These are phyloP conservation scores for Allium fistulosum DNA, from an alignment of 106 monocot genomes.

Conservation along the genomic window DNA sequence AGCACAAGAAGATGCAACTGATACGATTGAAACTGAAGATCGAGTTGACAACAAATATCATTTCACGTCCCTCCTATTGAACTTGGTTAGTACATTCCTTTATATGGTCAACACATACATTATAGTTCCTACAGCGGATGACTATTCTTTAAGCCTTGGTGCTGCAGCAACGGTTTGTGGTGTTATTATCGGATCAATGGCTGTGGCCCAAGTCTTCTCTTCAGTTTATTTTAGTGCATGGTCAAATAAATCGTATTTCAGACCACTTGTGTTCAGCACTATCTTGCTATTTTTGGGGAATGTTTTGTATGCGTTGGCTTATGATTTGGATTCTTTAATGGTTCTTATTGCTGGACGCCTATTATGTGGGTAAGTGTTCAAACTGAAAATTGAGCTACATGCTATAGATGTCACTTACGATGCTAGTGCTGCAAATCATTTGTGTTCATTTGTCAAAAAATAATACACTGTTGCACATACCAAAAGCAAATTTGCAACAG, in stretches of 20 bases:
- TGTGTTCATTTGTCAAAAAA: too few relatives aligned
- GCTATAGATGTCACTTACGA: too few relatives aligned
- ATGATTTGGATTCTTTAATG: constrained; percentile 64
- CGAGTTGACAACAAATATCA: constrained; percentile 57
- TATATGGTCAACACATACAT: constrained; percentile 99
- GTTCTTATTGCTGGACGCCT: constrained; percentile 81
- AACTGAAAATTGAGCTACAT: not conserved
- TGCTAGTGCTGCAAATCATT: too few relatives aligned
- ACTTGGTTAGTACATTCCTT: constrained; percentile 89
- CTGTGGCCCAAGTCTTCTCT: constrained; percentile 90
- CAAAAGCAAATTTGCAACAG: too few relatives aligned
- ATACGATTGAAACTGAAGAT: constrained; percentile 28
- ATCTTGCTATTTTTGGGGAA: constrained; percentile 80
- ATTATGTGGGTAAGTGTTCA: constrained; percentile 71
- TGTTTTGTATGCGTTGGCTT: constrained; percentile 80
- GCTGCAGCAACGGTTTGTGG: constrained; percentile 97
- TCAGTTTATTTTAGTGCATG: constrained; percentile 98
- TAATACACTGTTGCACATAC: too few relatives aligned
- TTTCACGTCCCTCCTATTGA: constrained; percentile 86
- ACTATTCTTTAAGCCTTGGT: constrained; percentile 83
- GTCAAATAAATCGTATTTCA: constrained; percentile 96
- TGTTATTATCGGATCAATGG: constrained; percentile 96
- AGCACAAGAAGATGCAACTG: constrained; percentile 63
- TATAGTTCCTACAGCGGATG: constrained; percentile 96
- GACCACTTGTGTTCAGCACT: constrained; percentile 88